Conservation (phyloP, 768 basidiomycete genomes). For the Suillus discolor region DNA sequence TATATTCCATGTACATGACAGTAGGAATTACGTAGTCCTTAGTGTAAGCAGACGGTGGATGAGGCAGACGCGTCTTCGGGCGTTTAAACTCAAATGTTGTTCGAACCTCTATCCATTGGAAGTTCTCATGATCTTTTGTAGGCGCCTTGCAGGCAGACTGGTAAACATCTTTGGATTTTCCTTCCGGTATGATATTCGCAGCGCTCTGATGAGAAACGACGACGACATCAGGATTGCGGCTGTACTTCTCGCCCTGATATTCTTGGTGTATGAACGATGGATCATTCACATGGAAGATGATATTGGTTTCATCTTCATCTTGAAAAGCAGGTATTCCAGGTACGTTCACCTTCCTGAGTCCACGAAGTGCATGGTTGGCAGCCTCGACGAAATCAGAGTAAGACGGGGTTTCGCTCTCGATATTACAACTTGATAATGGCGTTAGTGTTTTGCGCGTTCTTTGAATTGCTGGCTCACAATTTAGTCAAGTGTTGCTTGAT, state of each 20-base stretch:
- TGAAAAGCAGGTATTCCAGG: not conserved
- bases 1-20: not conserved
- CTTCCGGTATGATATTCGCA: not conserved
- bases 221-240: not conserved
- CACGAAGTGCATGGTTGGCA: not conserved
- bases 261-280: not conserved
- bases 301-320: not conserved
- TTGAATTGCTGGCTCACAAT: not conserved
- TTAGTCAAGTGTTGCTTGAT: not conserved
- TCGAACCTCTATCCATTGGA: not conserved
- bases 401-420: not conserved
- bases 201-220: not conserved
- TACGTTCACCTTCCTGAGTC: not conserved
- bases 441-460: not conserved
- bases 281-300: constrained; percentile 1
- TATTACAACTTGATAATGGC: not conserved
- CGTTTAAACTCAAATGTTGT: constrained; percentile 4
- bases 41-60: not conserved
- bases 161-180: not conserved
- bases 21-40: not conserved
- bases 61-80: not conserved
- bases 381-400: not conserved
- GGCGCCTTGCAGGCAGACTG: not conserved
- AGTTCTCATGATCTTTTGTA: not conserved
- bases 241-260: not conserved